Evolutionary conservation across 176 grass and related monocot species (phyloP).

Genomic region (Areca catechu): DNA sequence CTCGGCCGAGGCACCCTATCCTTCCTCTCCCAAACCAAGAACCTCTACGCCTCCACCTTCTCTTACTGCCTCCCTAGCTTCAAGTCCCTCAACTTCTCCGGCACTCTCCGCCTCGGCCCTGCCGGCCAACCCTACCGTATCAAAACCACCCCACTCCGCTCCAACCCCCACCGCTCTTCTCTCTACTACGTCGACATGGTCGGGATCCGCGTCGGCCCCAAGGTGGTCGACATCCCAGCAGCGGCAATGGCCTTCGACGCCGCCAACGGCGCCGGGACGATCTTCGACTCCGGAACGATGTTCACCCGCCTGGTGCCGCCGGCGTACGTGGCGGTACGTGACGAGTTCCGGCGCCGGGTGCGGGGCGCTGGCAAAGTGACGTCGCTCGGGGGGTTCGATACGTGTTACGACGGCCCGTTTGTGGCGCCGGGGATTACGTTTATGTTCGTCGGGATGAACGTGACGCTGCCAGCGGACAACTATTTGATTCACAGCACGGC

Average conservation of each 20-base stretch:
- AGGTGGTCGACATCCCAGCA: slow-evolving; percentile 24
- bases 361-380: slow-evolving; percentile 49
- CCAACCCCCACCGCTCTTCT: slow-evolving; percentile 72
- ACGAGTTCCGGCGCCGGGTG: slow-evolving; percentile 86
- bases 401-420: slow-evolving; percentile 82
- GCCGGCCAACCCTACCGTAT: slow-evolving; percentile 40
- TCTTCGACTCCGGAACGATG: slow-evolving; percentile 83
- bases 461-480: slow-evolving; percentile 75
- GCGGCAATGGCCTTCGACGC: slow-evolving; percentile 65
- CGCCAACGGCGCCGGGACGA: slow-evolving; percentile 52
- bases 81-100: slow-evolving; percentile 91
- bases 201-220: slow-evolving; percentile 48
- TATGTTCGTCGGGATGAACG: slow-evolving; percentile 47
- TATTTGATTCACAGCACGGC: slow-evolving; percentile 94
- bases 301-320: slow-evolving; percentile 77
- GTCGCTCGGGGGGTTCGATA: slow-evolving; percentile 88
- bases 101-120: slow-evolving; percentile 68
- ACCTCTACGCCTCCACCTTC: slow-evolving; percentile 58
- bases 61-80: slow-evolving; percentile 95
- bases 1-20: slow-evolving; percentile 64
- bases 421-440: slow-evolving; percentile 49
- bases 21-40: slow-evolving; percentile 48
- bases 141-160: slow-evolving; percentile 66
- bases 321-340: slow-evolving; percentile 64
- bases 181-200: slow-evolving; percentile 90